Conservation (phyloP, 768 basidiomycete species). For the Lentinula boryana region DNA sequence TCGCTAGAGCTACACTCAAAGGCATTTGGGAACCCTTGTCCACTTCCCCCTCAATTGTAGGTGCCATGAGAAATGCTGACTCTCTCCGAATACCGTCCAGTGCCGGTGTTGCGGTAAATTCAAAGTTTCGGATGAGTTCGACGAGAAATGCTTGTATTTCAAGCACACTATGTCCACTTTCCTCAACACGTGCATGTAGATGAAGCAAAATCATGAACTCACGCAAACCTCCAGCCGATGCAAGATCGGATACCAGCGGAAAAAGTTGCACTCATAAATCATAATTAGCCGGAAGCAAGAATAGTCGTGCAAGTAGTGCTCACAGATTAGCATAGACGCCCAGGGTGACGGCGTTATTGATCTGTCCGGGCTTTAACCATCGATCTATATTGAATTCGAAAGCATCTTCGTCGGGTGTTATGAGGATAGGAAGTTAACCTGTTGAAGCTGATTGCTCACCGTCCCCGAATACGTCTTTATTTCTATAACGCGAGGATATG, state of each 20-base stretch:
- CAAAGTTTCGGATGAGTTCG: slow-evolving; percentile 47
- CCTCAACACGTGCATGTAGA: neutral
- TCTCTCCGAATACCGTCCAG: slow-evolving; percentile 30
- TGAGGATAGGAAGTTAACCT: neutral
- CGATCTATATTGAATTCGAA: slow-evolving; percentile 33
- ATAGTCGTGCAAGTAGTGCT: slow-evolving; percentile 2
- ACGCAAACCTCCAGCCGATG: slow-evolving; percentile 24
- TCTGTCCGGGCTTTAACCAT: slow-evolving; percentile 24
- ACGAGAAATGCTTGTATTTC: slow-evolving; percentile 58
- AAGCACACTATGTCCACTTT: slow-evolving; percentile 21
- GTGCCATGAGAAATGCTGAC: slow-evolving; percentile 33
- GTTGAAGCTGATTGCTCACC: neutral
- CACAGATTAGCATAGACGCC: slow-evolving; percentile 28
- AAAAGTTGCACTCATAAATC: slow-evolving; percentile 15
- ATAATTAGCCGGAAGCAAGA: neutral
- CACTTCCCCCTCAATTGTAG: slow-evolving; percentile 34
- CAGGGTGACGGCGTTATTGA: slow-evolving; percentile 20
- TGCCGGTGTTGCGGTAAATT: slow-evolving; percentile 37
- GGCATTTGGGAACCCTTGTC: slow-evolving; percentile 37
- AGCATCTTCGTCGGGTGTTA: slow-evolving; percentile 19
- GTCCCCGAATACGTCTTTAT: slow-evolving; percentile 32
- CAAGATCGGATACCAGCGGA: slow-evolving; percentile 18
- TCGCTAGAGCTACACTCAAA: slow-evolving; percentile 20
- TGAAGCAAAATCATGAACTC: neutral
- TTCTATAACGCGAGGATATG: slow-evolving; percentile 7